phyloP scores from a whole-genome alignment of 2,329 filamentous ascomycete genomes.

The Apiospora koreana region DNA sequence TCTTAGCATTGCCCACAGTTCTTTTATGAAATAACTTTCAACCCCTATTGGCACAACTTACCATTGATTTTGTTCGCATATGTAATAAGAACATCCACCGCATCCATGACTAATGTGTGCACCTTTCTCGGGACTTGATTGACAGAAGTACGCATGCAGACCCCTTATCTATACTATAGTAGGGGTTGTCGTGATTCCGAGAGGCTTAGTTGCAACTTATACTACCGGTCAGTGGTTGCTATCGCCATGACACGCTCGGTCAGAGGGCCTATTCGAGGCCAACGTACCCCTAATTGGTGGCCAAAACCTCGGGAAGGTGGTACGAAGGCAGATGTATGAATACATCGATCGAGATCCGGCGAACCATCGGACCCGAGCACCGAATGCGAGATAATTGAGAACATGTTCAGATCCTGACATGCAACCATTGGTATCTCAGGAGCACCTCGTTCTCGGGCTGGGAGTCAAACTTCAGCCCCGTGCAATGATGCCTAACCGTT shows the following conservation, averaged over 20 bases:
- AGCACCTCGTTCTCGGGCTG: neutral
- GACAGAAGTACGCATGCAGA: neutral
- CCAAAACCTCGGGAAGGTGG: neutral
- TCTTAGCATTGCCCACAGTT: neutral
- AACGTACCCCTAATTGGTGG: neutral
- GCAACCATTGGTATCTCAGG: neutral
- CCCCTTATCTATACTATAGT: neutral
- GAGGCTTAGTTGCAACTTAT: neutral
- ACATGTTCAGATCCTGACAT: neutral
- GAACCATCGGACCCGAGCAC: neutral
- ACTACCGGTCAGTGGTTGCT: neutral
- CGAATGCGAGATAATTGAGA: neutral
- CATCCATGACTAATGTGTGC: too few relatives aligned
- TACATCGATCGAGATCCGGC: neutral
- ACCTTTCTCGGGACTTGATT: neutral
- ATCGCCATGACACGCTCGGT: neutral
- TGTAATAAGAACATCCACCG: neutral
- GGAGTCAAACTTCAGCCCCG: neutral
- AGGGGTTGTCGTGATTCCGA: neutral
- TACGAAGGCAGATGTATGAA: neutral
- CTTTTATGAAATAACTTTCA: neutral
- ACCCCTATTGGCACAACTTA: neutral
- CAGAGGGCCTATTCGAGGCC: neutral
- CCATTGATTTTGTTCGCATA: neutral
- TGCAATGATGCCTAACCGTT: neutral